phyloP scores from a whole-genome alignment of 176 grass and related monocot genomes.

The Luzula sylvatica region DNA sequence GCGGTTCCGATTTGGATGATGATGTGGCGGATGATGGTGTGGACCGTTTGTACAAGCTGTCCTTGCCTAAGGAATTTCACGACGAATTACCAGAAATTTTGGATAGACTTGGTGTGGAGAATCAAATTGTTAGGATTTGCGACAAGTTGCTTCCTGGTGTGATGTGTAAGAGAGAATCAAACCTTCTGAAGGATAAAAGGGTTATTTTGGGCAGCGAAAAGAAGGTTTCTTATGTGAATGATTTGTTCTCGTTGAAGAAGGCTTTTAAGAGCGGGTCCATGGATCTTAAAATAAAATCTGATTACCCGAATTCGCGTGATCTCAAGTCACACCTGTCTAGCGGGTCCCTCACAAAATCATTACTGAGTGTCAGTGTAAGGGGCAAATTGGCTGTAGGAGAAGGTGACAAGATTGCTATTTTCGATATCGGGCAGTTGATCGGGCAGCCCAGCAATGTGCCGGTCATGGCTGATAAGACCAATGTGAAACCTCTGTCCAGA shows the following conservation, averaged over 20 bases:
- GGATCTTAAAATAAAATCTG: slow-evolving; percentile 88
- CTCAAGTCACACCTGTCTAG: slow-evolving; percentile 77
- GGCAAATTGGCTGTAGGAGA: slow-evolving; percentile 98
- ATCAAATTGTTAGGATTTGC: slow-evolving; percentile 67
- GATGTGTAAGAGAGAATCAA: slow-evolving; percentile 52
- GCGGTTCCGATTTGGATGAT: slow-evolving; percentile 96
- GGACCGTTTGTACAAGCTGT: slow-evolving; percentile 50
- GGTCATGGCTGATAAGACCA: slow-evolving; percentile 95
- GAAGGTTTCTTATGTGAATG: slow-evolving; percentile 38
- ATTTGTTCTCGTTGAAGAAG: slow-evolving; percentile 89
- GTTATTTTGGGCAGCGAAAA: slow-evolving; percentile 68
- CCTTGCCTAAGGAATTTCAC: slow-evolving; percentile 58
- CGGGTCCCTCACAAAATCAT: slow-evolving; percentile 75
- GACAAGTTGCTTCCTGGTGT: slow-evolving; percentile 74
- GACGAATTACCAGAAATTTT: slow-evolving; percentile 56
- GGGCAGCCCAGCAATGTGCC: slow-evolving; percentile 61
- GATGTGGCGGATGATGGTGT: slow-evolving; percentile 52
- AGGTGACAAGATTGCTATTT: slow-evolving; percentile 95
- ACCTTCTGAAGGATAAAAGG: slow-evolving; percentile 77
- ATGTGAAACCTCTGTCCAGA: slow-evolving; percentile 80
- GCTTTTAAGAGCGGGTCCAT: slow-evolving; percentile 92
- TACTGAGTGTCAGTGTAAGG: slow-evolving; percentile 60
- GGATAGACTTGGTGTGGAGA: slow-evolving; percentile 60
- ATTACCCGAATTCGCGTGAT: slow-evolving; percentile 92
- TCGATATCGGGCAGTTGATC: slow-evolving; percentile 94